phyloP scores from a whole-genome alignment of 2,329 filamentous ascomycete genomes.

The Apiospora sp. region DNA sequence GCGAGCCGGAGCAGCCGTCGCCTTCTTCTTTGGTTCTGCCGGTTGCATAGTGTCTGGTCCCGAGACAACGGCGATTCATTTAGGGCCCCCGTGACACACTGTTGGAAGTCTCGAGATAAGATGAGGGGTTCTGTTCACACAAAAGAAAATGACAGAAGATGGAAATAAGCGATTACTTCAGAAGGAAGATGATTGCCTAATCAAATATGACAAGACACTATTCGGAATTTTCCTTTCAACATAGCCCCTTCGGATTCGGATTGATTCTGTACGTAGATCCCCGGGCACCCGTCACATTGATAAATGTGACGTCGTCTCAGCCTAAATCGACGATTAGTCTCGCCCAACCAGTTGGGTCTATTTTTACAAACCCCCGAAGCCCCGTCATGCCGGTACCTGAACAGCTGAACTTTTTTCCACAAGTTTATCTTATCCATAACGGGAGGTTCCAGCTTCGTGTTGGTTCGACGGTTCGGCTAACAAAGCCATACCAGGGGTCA shows the following conservation, averaged over 20 bases:
- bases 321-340: constrained; percentile 12
- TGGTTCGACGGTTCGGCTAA: neutral
- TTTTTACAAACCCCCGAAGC: neutral
- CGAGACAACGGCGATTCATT: constrained; percentile 10
- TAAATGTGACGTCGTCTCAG: constrained; percentile 13
- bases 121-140: neutral
- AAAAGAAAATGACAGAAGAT: neutral
- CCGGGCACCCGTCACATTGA: neutral
- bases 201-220: neutral
- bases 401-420: neutral
- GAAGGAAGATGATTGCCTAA: neutral
- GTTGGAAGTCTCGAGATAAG: neutral
- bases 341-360: neutral
- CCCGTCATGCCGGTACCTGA: neutral
- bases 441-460: neutral
- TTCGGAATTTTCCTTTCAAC: neutral
- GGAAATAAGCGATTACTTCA: neutral
- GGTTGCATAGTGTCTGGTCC: neutral
- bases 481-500: neutral
- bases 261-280: neutral
- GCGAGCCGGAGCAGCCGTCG: constrained; percentile 8
- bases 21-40: neutral
- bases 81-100: neutral
- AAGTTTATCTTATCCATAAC: neutral
- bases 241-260: neutral